A percentile compares a stretch with the other conserved stretches of the same genome.
Evolutionary conservation across 495 filamentous ascomycete genomes (phyloP).

Genomic region (Penicillium nucicola): DNA sequence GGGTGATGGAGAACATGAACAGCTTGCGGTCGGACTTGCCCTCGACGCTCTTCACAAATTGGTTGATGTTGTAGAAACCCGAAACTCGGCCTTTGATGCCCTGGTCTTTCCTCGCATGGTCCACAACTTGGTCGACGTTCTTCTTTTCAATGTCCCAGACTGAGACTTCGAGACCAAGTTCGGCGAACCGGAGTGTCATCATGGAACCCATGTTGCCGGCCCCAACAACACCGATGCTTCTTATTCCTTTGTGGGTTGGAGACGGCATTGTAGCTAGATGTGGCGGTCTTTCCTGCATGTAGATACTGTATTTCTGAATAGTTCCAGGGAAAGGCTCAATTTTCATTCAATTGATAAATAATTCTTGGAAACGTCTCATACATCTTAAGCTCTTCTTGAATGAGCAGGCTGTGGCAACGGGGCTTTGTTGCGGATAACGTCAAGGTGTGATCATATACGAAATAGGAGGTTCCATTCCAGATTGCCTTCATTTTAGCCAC

Average conservation of each 20-base stretch:
- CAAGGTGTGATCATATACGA: conserved; percentile 16
- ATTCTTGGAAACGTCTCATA: not conserved
- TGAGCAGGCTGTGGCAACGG: conserved; percentile 15
- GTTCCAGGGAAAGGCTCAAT: not conserved
- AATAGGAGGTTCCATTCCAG: not conserved
- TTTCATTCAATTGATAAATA: not conserved
- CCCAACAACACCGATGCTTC: conserved; percentile 59
- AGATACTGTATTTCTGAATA: not conserved
- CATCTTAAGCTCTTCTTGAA: conserved; percentile 10
- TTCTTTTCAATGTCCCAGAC: conserved; percentile 54
- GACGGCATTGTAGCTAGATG: conserved; percentile 17
- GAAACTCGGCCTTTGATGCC: conserved; percentile 30
- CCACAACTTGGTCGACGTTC: conserved; percentile 42
- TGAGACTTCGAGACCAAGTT: conserved; percentile 57
- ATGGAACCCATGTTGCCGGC: conserved; percentile 65
- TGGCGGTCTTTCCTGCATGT: not conserved
- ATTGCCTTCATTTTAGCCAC: not conserved
- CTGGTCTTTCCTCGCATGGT: conserved; percentile 17
- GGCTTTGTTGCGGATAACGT: conserved; percentile 7
- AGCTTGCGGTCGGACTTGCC: conserved; percentile 36
- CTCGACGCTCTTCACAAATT: conserved; percentile 39
- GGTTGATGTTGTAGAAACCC: conserved; percentile 34
- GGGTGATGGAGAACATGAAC: conserved; percentile 67
- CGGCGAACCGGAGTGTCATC: conserved; percentile 64
- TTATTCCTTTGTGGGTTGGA: conserved; percentile 24